A percentile compares a stretch with the other conserved stretches of the same genome.
Evolutionary conservation across 2,329 filamentous ascomycete species (phyloP).

Genomic region (Microdochium paspali): DNA sequence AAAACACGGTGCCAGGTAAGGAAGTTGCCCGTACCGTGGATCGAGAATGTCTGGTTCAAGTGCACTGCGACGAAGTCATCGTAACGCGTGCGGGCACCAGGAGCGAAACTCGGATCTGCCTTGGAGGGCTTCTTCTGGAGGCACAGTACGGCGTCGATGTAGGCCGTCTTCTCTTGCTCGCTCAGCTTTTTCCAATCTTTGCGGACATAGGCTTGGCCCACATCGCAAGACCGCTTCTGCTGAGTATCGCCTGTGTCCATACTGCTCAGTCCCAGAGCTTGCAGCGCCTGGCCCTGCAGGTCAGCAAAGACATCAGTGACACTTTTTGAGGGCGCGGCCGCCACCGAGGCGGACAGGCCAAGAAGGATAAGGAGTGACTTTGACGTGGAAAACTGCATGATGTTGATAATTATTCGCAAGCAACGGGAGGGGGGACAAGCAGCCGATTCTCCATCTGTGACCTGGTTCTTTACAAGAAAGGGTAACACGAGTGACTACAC

Average conservation of each 20-base stretch:
- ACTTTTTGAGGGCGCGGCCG: not conserved
- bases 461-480: too few relatives aligned
- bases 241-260: not conserved
- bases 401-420: too few relatives aligned
- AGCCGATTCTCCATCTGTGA: too few relatives aligned
- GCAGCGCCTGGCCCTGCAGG: not conserved
- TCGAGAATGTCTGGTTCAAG: constrained; percentile 21
- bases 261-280: not conserved
- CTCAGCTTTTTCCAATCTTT: constrained; percentile 10
- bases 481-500: too few relatives aligned
- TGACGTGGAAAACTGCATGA: not conserved
- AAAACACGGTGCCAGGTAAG: constrained; percentile 34
- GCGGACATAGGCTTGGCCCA: constrained; percentile 8
- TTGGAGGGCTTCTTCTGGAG: constrained; percentile 21
- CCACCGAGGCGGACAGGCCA: not conserved
- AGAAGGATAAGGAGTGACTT: not conserved
- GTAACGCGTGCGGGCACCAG: constrained; percentile 20
- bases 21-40: constrained; percentile 25
- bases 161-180: constrained; percentile 14
- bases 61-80: constrained; percentile 28
- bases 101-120: constrained; percentile 15
- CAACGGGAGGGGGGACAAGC: too few relatives aligned
- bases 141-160: constrained; percentile 23
- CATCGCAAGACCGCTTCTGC: not conserved
- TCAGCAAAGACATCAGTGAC: not conserved